phyloP scores from a whole-genome alignment of 2,329 filamentous ascomycete genomes.

The Fusarium chlamydosporum region DNA sequence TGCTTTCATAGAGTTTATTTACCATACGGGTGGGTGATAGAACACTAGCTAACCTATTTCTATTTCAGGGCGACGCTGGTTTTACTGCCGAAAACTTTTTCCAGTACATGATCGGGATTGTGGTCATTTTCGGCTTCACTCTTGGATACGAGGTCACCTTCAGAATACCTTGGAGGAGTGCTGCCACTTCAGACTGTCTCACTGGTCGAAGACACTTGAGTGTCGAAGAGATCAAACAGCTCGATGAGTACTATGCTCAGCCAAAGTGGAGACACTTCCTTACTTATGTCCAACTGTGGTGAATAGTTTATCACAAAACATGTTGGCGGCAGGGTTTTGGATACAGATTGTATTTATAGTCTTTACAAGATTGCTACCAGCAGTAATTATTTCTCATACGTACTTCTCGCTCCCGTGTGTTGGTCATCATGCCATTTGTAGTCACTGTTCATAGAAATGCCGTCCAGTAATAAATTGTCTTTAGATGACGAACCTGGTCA shows the following conservation, averaged over 20 bases:
- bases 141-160: conserved; percentile 40
- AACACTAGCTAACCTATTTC: not conserved
- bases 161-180: conserved; percentile 40
- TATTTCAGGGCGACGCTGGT: conserved; percentile 3
- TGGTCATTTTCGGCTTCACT: conserved; percentile 43
- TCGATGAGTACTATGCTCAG: conserved; percentile 36
- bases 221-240: conserved; percentile 36
- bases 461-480: too few species aligned
- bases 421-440: not conserved
- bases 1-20: too few species aligned
- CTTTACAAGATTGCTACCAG: too few species aligned
- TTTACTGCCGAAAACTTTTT: conserved; percentile 43
- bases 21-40: too few species aligned
- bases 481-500: not conserved
- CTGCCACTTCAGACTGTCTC: conserved; percentile 36
- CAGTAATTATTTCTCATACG: too few species aligned
- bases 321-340: too few species aligned
- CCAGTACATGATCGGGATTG: conserved; percentile 38
- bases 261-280: conserved; percentile 10
- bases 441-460: too few species aligned
- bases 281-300: conserved; percentile 43
- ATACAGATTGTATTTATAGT: too few species aligned
- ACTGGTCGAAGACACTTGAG: conserved; percentile 35
- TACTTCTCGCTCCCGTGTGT: not conserved
- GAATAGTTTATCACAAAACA: not conserved